Evolutionary conservation across 2,329 filamentous ascomycete species (phyloP), one percentile per base, ranked within the genome.

Genomic region (Sphaerulina musiva): DNA sequence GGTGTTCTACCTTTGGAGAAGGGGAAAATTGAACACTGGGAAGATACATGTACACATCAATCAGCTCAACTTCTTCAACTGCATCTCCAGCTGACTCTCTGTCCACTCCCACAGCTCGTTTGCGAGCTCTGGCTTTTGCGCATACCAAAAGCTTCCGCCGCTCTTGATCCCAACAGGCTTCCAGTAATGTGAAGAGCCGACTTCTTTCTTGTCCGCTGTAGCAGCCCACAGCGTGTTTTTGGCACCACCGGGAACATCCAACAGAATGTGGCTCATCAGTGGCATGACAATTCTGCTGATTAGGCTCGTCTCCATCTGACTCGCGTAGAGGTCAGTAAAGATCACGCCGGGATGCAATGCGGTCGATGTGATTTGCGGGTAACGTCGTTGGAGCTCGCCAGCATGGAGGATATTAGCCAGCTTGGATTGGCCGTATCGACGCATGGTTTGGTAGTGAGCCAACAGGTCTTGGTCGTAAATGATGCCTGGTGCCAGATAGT

Each of bases 311-410:
- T 57, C 23, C 45, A 53, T 44, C 42, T 58, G 52, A 8, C 55
- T 48, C n/a, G 41, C 55, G 36, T 63, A 64, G n/a, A 80, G 78
- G 56, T 79, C 78, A 1, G 82, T 84, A 47, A 81, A 78, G 23
- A 86, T 82, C 17, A 86, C 76, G 0, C 84, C 83, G 0, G 84
- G 83, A 51, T 86, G 83, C 0, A 79, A 76, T 0, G 79, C 77
- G 58, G 86, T 86, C 62, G 79, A 77, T 11, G 85, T 69, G 41
- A 87, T 75, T 4, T 80, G 80, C 0, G 81, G 79, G 41, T 82
- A 69, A 49, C 84, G 78, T 10, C 75, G 73, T 10, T 76, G 70
- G 14, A 86, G 76, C 54, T 82, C 85, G 8, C 78, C 76, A 0
- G 80, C 71, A 63, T 84, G 83, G 6, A 86, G 66, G 20, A 86